Conservation (phyloP, 2,329 filamentous ascomycete genomes). For the Nannizzia gypsea region DNA sequence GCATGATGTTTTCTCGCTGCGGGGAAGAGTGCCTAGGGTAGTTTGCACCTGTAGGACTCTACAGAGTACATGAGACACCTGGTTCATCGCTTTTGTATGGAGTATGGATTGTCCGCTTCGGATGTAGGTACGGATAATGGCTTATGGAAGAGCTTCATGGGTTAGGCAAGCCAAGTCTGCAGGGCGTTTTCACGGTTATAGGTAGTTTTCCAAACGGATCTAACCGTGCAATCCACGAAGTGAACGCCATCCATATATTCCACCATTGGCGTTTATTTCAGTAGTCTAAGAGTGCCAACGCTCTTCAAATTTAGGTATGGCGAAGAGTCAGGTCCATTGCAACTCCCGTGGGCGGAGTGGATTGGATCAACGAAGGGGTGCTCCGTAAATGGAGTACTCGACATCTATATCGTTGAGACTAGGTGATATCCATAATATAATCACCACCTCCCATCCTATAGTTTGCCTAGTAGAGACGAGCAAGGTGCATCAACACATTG, state of each 20-base stretch:
- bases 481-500: neutral
- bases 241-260: too few species aligned
- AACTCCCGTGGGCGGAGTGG: neutral
- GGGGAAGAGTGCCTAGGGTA: neutral
- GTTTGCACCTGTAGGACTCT: too few species aligned
- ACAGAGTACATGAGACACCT: neutral
- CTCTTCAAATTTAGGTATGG: too few species aligned
- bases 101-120: neutral
- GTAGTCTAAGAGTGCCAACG: too few species aligned
- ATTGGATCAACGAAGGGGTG: neutral
- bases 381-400: too few species aligned
- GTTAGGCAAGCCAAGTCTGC: neutral
- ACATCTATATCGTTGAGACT: too few species aligned
- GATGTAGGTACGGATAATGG: neutral
- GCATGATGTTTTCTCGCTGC: neutral
- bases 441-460: neutral
- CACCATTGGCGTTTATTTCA: too few species aligned
- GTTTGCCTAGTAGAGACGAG: neutral
- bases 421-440: neutral
- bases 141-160: neutral
- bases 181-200: neutral
- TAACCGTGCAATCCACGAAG: too few species aligned
- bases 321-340: too few species aligned
- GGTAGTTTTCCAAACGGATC: too few species aligned
- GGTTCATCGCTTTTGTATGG: neutral